These are phyloP conservation scores for Pseudozyma hubeiensis DNA, from an alignment of 1,284 basidiomycete genomes.

Conservation along the genomic window DNA sequence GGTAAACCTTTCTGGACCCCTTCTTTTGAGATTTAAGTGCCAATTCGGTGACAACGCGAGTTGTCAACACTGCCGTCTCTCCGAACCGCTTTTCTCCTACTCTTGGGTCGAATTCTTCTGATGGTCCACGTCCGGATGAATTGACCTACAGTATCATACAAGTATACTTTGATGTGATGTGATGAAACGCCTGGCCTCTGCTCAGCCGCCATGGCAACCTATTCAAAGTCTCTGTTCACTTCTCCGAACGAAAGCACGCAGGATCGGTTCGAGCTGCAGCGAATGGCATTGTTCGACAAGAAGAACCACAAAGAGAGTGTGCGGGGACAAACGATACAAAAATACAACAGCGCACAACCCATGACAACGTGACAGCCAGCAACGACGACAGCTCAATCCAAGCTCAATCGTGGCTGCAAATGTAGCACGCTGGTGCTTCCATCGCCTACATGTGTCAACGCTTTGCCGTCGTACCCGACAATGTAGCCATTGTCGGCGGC, in stretches of 20 bases:
- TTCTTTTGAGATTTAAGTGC: too few species aligned
- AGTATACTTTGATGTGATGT: too few species aligned
- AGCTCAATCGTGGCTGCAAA: slow-evolving; percentile 49
- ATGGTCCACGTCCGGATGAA: too few species aligned
- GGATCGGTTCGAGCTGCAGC: not conserved
- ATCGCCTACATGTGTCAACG: slow-evolving; percentile 39
- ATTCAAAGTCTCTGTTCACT: not conserved
- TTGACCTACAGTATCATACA: too few species aligned
- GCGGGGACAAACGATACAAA: slow-evolving; percentile 1
- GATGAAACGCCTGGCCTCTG: not conserved
- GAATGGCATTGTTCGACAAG: slow-evolving; percentile 7
- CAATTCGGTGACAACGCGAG: too few species aligned
- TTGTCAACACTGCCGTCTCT: too few species aligned
- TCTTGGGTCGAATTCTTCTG: too few species aligned
- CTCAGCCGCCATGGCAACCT: not conserved
- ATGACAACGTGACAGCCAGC: slow-evolving; percentile 6
- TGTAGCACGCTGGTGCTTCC: slow-evolving; percentile 52
- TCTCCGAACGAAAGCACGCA: too few species aligned
- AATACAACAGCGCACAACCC: slow-evolving; percentile 24
- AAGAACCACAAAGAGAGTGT: slow-evolving; percentile 1
- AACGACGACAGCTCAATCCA: slow-evolving; percentile 26
- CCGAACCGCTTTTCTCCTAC: too few species aligned
- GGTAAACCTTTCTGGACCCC: too few species aligned
- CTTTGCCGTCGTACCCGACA: slow-evolving; percentile 50
- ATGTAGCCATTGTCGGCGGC: slow-evolving; percentile 31